These are phyloP conservation scores for Salix exigua DNA, from an alignment of 345 rosid genomes.

Conservation along the genomic window DNA sequence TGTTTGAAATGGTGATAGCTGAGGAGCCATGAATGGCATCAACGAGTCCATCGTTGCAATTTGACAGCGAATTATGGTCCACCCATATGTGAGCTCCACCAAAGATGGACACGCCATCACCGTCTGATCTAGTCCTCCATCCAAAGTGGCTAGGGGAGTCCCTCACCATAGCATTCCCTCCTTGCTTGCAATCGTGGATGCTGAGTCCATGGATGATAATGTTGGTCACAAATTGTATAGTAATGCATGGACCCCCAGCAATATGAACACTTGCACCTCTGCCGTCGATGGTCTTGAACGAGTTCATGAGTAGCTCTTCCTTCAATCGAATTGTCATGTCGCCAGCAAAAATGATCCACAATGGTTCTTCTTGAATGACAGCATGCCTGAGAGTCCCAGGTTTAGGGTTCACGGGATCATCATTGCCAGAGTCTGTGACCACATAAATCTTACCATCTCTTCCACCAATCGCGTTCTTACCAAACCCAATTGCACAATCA, in stretches of 20 bases:
- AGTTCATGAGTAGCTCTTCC: constrained; percentile 30
- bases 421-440: constrained; percentile 19
- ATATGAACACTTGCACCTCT: constrained; percentile 33
- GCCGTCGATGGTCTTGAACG: constrained; percentile 29
- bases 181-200: constrained; percentile 30
- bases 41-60: constrained; percentile 19
- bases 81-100: constrained; percentile 29
- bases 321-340: constrained; percentile 28
- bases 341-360: constrained; percentile 27
- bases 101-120: constrained; percentile 31
- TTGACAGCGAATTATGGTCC: constrained; percentile 23
- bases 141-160: constrained; percentile 30
- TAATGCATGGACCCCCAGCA: constrained; percentile 27
- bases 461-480: constrained; percentile 29
- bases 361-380: constrained; percentile 30
- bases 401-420: constrained; percentile 25
- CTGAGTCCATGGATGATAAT: constrained; percentile 28
- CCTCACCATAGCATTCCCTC: constrained; percentile 29
- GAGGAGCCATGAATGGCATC: constrained; percentile 32
- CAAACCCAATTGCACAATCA: constrained; percentile 30
- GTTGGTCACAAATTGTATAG: constrained; percentile 27
- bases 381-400: constrained; percentile 28
- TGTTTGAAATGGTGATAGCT: constrained; percentile 28
- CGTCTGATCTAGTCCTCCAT: constrained; percentile 32
- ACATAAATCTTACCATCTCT: constrained; percentile 26